These are phyloP conservation scores for Suillus brevipes DNA, from an alignment of 768 basidiomycete genomes.

Conservation along the genomic window DNA sequence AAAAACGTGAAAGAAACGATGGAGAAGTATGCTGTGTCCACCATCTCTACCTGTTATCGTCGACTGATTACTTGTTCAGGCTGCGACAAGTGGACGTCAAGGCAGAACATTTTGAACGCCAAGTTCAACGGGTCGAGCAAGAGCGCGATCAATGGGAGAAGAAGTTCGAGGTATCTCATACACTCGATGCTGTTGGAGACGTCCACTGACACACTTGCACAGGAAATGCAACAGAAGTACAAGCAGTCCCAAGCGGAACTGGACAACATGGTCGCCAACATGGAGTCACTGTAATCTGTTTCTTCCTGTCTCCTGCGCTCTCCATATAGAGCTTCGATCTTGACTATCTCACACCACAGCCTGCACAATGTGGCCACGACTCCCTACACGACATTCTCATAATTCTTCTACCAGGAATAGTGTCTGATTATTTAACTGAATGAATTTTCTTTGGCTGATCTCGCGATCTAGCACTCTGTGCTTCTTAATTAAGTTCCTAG, in stretches of 20 bases:
- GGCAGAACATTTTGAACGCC: constrained; percentile 97
- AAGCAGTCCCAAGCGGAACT: constrained; percentile 74
- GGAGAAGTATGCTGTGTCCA: constrained; percentile 73
- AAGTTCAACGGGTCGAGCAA: constrained; percentile 80
- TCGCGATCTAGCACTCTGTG: not conserved
- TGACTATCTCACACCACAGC: not conserved
- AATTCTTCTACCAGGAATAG: constrained; percentile 22
- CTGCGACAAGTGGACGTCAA: constrained; percentile 97
- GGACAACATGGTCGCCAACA: constrained; percentile 75
- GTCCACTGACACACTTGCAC: constrained; percentile 16
- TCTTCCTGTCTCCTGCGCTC: constrained; percentile 4
- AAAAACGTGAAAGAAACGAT: constrained; percentile 96
- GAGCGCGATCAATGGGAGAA: constrained; percentile 94
- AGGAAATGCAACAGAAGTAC: constrained; percentile 77
- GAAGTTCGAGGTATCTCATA: constrained; percentile 77
- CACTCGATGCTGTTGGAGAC: not conserved
- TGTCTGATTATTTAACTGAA: constrained; percentile 16
- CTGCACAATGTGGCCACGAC: not conserved
- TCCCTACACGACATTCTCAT: constrained; percentile 16
- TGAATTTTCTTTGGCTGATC: constrained; percentile 1
- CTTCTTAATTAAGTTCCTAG: not conserved
- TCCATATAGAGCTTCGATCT: constrained; percentile 1
- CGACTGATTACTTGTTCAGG: constrained; percentile 44
- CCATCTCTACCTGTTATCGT: constrained; percentile 15
- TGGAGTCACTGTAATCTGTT: constrained; percentile 63